A percentile compares a stretch with the other conserved stretches of the same genome.
Conservation (phyloP, 495 filamentous ascomycete species). For the Delitschia confertaspora region DNA sequence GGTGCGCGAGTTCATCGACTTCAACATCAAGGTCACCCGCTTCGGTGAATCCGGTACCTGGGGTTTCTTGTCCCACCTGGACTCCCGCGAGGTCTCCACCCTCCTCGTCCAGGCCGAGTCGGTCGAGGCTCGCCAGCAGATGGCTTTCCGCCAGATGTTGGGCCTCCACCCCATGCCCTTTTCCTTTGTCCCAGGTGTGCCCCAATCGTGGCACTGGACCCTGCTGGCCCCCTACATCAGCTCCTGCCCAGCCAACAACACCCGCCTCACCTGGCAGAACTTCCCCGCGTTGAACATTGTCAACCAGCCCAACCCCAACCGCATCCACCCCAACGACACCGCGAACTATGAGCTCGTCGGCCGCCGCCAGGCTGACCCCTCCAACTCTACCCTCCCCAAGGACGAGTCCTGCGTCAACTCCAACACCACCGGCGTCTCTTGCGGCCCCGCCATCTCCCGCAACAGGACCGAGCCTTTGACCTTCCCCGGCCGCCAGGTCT, state of each 20-base stretch:
- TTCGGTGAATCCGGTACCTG: conserved; percentile 74
- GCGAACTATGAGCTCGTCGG: conserved; percentile 48
- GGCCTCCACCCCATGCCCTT: conserved; percentile 77
- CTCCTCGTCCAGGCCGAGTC: conserved; percentile 66
- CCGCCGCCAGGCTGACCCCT: conserved; percentile 38
- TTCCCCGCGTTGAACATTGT: conserved; percentile 64
- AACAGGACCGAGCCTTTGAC: conserved; percentile 59
- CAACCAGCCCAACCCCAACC: conserved; percentile 65
- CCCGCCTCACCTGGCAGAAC: conserved; percentile 75
- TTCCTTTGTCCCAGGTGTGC: conserved; percentile 70
- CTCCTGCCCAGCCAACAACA: conserved; percentile 64
- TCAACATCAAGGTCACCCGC: conserved; percentile 73
- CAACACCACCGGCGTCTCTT: conserved; percentile 43
- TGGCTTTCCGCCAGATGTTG: conserved; percentile 76
- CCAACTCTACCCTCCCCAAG: conserved; percentile 35
- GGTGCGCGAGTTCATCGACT: conserved; percentile 70
- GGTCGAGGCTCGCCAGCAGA: conserved; percentile 76
- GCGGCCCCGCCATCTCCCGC: conserved; percentile 52
- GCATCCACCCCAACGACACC: conserved; percentile 42
- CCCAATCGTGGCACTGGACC: conserved; percentile 80
- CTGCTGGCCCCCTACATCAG: conserved; percentile 73
- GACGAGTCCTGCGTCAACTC: conserved; percentile 42
- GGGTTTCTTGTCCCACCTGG: conserved; percentile 69
- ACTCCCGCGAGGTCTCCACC: conserved; percentile 64
- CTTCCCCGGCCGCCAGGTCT: conserved; percentile 62